These are phyloP conservation scores for Kalaharituber pfeilii DNA, from an alignment of 2,329 filamentous ascomycete genomes.

Conservation along the genomic window DNA sequence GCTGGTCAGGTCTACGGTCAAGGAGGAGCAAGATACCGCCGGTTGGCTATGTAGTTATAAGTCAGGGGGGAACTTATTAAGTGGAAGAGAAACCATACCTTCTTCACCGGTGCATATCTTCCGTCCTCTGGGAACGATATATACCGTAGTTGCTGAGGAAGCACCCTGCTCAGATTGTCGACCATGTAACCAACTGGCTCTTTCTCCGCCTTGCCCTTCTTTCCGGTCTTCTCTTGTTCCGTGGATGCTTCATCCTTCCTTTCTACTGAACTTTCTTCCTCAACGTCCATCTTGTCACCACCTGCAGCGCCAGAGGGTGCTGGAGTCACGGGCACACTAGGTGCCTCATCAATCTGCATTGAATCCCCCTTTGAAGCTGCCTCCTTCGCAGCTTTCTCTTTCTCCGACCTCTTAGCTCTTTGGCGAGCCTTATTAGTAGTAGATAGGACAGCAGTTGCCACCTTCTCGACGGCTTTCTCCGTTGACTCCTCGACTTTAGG, in stretches of 20 bases:
- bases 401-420: conserved; percentile 83
- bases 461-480: conserved; percentile 81
- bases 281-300: conserved; percentile 77
- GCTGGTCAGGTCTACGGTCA: conserved; percentile 62
- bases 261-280: conserved; percentile 40
- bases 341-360: conserved; percentile 80
- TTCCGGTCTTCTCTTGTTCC: conserved; percentile 42
- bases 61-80: not conserved
- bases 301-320: conserved; percentile 38
- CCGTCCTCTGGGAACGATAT: conserved; percentile 69
- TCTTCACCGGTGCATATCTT: conserved; percentile 82
- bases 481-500: conserved; percentile 90
- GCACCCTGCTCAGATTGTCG: conserved; percentile 89
- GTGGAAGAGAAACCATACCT: conserved; percentile 39
- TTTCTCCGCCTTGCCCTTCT: conserved; percentile 83
- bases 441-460: conserved; percentile 87
- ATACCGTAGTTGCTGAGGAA: conserved; percentile 85
- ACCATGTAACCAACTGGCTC: conserved; percentile 94
- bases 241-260: conserved; percentile 42
- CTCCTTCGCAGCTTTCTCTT: conserved; percentile 27
- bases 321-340: conserved; percentile 41
- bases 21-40: conserved; percentile 83
- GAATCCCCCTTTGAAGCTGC: conserved; percentile 57
- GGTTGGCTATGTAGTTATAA: conserved; percentile 48
- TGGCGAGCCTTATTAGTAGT: conserved; percentile 96